Evolutionary conservation across 345 rosid species (phyloP), one percentile per base, ranked within the genome.

Genomic region (Clausena lansium): DNA sequence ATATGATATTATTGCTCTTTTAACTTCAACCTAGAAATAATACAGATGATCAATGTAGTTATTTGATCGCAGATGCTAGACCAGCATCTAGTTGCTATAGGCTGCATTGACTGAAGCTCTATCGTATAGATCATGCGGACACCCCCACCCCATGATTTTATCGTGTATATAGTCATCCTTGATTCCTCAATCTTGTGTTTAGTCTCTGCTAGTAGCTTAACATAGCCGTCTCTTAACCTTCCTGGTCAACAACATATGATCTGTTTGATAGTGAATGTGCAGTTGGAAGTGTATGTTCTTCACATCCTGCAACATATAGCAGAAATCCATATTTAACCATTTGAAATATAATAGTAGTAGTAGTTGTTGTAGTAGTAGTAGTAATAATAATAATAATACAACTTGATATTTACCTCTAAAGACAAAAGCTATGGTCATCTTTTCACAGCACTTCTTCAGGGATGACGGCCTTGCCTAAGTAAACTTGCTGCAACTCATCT

Each of bases 401-500:
- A 67, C n/a, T 67, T 7, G 47, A 72, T 19, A 41, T 17, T 27
- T 50, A 83, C 89, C 89, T 79, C 76, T 57, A 57, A 80, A 6
- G 35, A 32, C 27, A 57, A 0, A 11, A 24, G 25, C 33, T 7
- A 6, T 36, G 30, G 22, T 62, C 14, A 76, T 24, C 73, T 73
- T 62, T 38, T 57, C 13, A 58, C 14, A 5, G 55, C 10, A 93
- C 81, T 66, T 84, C 97, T 14, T 81, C 78, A 5, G 94, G 89
- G 76, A 87, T 77, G 47, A 67, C 19, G 9, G 94, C 93, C 71
- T 87, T 85, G 82, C 92, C 91, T 14, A 85, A 82, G 83, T 94
- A 97, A 78, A 97, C 97, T 74, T 83, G 92, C 59, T 81, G 94
- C 97, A 97, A 85, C 88, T 97, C 98, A 73, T 93, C 98, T 78